Conservation (phyloP, 1,284 basidiomycete species). For the Puccinia brachypodii region DNA sequence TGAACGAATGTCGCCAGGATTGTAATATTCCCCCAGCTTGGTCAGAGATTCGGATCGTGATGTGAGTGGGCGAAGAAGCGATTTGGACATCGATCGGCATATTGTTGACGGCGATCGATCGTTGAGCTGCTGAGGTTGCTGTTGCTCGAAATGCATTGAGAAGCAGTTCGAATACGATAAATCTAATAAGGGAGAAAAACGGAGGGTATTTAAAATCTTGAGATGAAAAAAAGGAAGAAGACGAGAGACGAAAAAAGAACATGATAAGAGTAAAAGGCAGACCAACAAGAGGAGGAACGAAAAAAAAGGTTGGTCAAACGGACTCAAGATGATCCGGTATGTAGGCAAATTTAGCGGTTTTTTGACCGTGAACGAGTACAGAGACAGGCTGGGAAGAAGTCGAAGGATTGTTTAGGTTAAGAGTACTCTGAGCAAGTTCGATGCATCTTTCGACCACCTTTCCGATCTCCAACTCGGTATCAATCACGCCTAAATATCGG, state of each 20-base stretch:
- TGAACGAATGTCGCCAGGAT: neutral
- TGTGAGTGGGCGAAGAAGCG: constrained; percentile 68
- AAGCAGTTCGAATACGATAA: constrained; percentile 81
- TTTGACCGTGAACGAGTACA: constrained; percentile 67
- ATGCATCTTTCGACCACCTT: constrained; percentile 6
- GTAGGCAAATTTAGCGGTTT: constrained; percentile 74
- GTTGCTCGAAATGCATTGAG: constrained; percentile 66
- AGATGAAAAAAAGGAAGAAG: neutral
- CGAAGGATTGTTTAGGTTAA: neutral
- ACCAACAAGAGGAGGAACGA: constrained; percentile 4
- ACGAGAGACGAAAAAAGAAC: neutral
- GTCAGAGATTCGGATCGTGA: constrained; percentile 78
- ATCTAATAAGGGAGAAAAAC: neutral
- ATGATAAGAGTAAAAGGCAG: constrained; percentile 14
- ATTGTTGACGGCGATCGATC: constrained; percentile 53
- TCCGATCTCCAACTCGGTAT: constrained; percentile 28
- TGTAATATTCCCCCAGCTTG: constrained; percentile 63
- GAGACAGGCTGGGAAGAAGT: neutral
- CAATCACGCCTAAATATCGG: constrained; percentile 24
- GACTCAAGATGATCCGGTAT: constrained; percentile 76
- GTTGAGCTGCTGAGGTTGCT: constrained; percentile 49
- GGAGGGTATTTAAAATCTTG: constrained; percentile 57
- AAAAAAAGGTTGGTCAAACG: neutral
- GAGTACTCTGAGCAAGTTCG: constrained; percentile 15
- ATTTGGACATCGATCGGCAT: constrained; percentile 72